Base-by-base conservation (phyloP, 495 filamentous ascomycete genomes). In the Penicillium tannophilum region DNA sequence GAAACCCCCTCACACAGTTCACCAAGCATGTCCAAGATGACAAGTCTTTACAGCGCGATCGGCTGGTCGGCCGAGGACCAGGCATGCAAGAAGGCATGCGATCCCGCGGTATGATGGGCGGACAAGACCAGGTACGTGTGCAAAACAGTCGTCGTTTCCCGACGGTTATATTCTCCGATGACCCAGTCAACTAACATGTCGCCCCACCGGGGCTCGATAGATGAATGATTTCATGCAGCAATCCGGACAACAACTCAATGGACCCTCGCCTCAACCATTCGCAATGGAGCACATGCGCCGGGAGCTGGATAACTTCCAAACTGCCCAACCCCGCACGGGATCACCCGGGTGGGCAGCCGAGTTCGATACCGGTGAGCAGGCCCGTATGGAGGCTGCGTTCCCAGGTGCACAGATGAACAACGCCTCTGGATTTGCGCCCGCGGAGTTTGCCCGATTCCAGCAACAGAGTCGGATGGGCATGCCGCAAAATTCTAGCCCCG, bases 1-100 rank as follows among this genome's bases (percentile, higher is more conserved):
- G 87, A 66, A 98, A 98, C 74, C 95, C 95, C 54, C 87, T 98
- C 57, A 91, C 89, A 66, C 95, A 97, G 82, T 96, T 98, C 71
- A 88, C 90, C 30, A 98, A 98, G 72, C 91, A 96, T 70, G 89
- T 92, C 52, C 87, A 91, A 65, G 90, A 96, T 78, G 94, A 98
- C 79, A 97, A 93, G 77, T 91, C 89, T 28, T 82, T 97, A 54
- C 93, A 97, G 72, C 83, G 92, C 63, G 94, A 98, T 74, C 81
- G 94, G 41, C 79, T 97, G 58, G 86, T 88, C 36, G 90, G 90
- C 62, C 77, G 87, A 53, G 85, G 86, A 28, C 84, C 88, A 1
- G 80, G 79, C 24, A 66, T 86, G 74, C 83, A 86, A 67, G 85
- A 89, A 63, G 72, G 84, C 60, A 86, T 90, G 76, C 80, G 88